These are phyloP conservation scores for Fusarium chuoi DNA, from an alignment of 2,329 filamentous ascomycete genomes.

Conservation along the genomic window DNA sequence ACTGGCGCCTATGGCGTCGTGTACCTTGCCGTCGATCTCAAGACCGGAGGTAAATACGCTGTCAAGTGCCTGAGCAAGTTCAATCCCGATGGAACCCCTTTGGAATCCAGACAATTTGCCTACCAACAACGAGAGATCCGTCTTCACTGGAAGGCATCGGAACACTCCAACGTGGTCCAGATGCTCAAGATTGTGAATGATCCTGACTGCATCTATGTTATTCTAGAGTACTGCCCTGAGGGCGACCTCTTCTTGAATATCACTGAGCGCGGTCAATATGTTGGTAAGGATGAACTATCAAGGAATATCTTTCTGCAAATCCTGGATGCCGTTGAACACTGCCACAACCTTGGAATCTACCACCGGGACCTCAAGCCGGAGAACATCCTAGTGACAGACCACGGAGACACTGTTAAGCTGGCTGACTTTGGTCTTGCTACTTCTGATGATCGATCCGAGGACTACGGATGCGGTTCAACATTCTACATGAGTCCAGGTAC, in stretches of 20 bases:
- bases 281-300: slow-evolving; percentile 89
- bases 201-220: slow-evolving; percentile 91
- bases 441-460: slow-evolving; percentile 82
- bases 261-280: slow-evolving; percentile 92
- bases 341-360: slow-evolving; percentile 93
- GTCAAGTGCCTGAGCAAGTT: slow-evolving; percentile 97
- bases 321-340: slow-evolving; percentile 94
- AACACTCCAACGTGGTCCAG: slow-evolving; percentile 92
- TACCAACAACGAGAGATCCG: slow-evolving; percentile 95
- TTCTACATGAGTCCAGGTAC: slow-evolving; percentile 99
- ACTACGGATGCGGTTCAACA: slow-evolving; percentile 97
- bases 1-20: slow-evolving; percentile 97
- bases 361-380: slow-evolving; percentile 98
- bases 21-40: slow-evolving; percentile 87
- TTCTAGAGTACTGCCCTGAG: slow-evolving; percentile 96
- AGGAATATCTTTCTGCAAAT: slow-evolving; percentile 93
- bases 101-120: slow-evolving; percentile 86
- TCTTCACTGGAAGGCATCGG: slow-evolving; percentile 88
- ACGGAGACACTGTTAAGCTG: slow-evolving; percentile 90
- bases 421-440: slow-evolving; percentile 98
- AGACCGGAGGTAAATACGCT: slow-evolving; percentile 84
- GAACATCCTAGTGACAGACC: slow-evolving; percentile 92
- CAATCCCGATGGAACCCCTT: slow-evolving; percentile 73
- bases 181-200: slow-evolving; percentile 94
- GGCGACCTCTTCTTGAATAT: slow-evolving; percentile 98